These are phyloP conservation scores for Dioszegia aurantiaca DNA, from an alignment of 768 basidiomycete species.

Conservation along the genomic window DNA sequence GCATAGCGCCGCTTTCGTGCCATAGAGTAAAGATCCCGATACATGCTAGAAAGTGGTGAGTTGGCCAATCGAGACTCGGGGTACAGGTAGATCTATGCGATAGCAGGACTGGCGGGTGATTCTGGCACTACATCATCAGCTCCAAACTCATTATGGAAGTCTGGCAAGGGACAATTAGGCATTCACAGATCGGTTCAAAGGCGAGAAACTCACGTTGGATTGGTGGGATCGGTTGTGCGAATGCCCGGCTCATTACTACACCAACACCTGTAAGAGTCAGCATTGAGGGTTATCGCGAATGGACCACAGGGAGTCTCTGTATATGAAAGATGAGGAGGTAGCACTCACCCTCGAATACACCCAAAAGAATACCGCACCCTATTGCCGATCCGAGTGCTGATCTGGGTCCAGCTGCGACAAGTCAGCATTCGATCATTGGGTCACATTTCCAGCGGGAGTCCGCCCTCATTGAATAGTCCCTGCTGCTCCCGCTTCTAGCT, in stretches of 20 bases:
- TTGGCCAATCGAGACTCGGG: not conserved
- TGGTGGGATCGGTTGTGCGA: slow-evolving; percentile 55
- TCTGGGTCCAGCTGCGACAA: slow-evolving; percentile 74
- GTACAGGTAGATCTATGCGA: not conserved
- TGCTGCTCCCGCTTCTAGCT: too few relatives aligned
- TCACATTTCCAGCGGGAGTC: too few relatives aligned
- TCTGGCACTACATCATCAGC: slow-evolving; percentile 27
- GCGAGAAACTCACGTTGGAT: slow-evolving; percentile 43
- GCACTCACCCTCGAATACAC: slow-evolving; percentile 54
- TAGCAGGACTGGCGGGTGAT: slow-evolving; percentile 16
- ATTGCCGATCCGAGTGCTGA: slow-evolving; percentile 88
- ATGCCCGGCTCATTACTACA: slow-evolving; percentile 81
- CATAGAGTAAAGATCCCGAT: too few relatives aligned
- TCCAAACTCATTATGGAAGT: too few relatives aligned
- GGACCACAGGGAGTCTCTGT: not conserved
- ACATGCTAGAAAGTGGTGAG: slow-evolving; percentile 4
- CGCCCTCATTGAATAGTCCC: too few relatives aligned
- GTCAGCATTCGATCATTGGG: too few relatives aligned
- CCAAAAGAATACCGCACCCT: slow-evolving; percentile 91
- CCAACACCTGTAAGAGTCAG: slow-evolving; percentile 97
- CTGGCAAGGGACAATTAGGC: not conserved
- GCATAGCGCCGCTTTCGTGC: too few relatives aligned
- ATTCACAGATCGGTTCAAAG: too few relatives aligned
- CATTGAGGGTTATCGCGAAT: slow-evolving; percentile 63
- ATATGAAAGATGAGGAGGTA: not conserved